These are phyloP conservation scores for Leptographium lundbergii DNA, from an alignment of 2,329 filamentous ascomycete genomes.

Conservation along the genomic window DNA sequence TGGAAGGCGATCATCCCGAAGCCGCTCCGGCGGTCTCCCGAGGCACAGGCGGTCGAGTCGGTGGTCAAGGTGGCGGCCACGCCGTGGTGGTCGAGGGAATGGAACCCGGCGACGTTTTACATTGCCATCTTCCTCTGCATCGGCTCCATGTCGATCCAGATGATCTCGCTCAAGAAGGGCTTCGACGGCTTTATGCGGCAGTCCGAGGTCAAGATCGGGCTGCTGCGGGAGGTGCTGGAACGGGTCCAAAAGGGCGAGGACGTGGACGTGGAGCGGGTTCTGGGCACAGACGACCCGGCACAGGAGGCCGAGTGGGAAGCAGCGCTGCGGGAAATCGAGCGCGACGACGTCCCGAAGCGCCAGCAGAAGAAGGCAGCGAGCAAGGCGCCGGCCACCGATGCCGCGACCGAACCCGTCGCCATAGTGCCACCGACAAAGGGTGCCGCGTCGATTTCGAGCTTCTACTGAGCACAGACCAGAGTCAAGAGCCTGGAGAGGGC, in stretches of 20 bases:
- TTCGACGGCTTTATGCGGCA: conserved; percentile 59
- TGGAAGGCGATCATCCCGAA: conserved; percentile 62
- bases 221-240: conserved; percentile 64
- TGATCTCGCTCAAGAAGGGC: conserved; percentile 69
- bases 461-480: conserved; percentile 9
- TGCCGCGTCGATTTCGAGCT: conserved; percentile 8
- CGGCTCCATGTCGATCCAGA: conserved; percentile 90
- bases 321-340: conserved; percentile 57
- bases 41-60: conserved; percentile 7
- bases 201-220: conserved; percentile 64
- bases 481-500: background rate
- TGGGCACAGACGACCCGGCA: conserved; percentile 66
- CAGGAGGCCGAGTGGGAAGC: conserved; percentile 83
- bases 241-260: conserved; percentile 58
- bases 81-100: conserved; percentile 43
- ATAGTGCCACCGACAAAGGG: conserved; percentile 1
- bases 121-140: conserved; percentile 76
- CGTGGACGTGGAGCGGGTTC: conserved; percentile 69
- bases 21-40: conserved; percentile 32
- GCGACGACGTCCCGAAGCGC: conserved; percentile 41
- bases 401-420: background rate
- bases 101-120: conserved; percentile 75
- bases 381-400: background rate
- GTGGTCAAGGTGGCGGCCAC: conserved; percentile 14
- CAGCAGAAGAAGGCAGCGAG: conserved; percentile 21